A percentile compares a stretch with the other conserved stretches of the same genome.
Evolutionary conservation across 179 eudicot species (phyloP).

Genomic region (Monotropa hypopitys): DNA sequence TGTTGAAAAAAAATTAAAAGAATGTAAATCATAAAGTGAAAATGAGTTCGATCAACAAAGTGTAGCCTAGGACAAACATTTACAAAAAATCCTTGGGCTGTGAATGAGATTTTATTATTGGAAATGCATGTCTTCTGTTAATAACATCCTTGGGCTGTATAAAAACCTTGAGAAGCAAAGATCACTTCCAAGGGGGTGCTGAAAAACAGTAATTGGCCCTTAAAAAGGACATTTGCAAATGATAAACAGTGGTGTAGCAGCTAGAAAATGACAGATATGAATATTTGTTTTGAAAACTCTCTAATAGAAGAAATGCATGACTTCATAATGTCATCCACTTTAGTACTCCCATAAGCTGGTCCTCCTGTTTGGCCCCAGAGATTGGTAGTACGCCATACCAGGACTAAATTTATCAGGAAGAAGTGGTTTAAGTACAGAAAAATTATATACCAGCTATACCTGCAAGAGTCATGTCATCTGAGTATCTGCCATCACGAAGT

Average conservation of each 20-base stretch:
- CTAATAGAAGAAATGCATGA: not conserved
- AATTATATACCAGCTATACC: conserved; percentile 65
- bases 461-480: conserved; percentile 99
- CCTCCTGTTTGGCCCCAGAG: conserved; percentile 3
- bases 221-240: conserved; percentile 9
- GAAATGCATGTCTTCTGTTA: conserved; percentile 1
- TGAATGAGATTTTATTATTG: not conserved
- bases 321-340: not conserved
- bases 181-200: conserved; percentile 95
- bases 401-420: not conserved
- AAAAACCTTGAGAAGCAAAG: conserved; percentile 76
- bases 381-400: not conserved
- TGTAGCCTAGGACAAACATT: too few species aligned
- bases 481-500: conserved; percentile 93
- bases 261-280: not conserved
- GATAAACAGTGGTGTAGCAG: not conserved
- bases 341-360: not conserved
- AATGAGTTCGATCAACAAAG: too few species aligned
- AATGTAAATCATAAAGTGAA: too few species aligned
- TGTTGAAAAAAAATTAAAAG: too few species aligned
- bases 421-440: not conserved
- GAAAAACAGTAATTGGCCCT: conserved; percentile 95
- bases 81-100: too few species aligned
- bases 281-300: not conserved
- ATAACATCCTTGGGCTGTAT: not conserved